Conservation (phyloP, 2,329 filamentous ascomycete genomes). For the Immersiporthe knoxdaviesiana region DNA sequence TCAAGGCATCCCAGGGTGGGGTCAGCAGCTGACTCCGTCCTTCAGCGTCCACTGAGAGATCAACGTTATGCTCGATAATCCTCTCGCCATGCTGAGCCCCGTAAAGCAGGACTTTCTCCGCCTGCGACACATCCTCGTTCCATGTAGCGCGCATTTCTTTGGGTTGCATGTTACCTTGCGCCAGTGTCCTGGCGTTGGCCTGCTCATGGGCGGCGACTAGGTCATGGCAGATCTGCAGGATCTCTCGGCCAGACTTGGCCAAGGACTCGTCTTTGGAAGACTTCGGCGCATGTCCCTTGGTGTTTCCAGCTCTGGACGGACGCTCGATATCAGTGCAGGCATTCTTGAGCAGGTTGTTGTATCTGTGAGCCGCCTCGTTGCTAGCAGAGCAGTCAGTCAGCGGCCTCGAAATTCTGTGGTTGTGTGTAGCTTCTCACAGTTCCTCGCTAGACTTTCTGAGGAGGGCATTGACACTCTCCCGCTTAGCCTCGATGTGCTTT, state of each 20-base stretch:
- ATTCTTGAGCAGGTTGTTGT: conserved; percentile 19
- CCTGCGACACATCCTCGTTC: conserved; percentile 40
- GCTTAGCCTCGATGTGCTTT: conserved; percentile 18
- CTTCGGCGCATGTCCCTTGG: background rate
- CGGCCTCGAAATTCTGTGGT: background rate
- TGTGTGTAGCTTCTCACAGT: conserved; percentile 35
- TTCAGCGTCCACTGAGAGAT: conserved; percentile 16
- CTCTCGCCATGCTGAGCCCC: conserved; percentile 39
- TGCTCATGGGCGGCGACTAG: conserved; percentile 39
- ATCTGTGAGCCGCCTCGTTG: conserved; percentile 14
- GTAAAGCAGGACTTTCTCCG: conserved; percentile 38
- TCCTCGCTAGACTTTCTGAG: conserved; percentile 34
- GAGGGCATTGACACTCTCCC: conserved; percentile 31
- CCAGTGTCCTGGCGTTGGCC: conserved; percentile 35
- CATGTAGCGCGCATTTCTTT: conserved; percentile 36
- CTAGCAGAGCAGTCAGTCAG: conserved; percentile 10
- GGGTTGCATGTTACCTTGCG: conserved; percentile 30
- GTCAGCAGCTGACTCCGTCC: conserved; percentile 22
- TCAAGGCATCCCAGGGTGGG: conserved; percentile 29
- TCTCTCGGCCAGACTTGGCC: conserved; percentile 33
- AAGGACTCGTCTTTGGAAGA: conserved; percentile 31
- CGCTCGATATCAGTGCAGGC: background rate
- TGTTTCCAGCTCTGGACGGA: background rate
- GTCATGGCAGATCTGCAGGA: conserved; percentile 32
- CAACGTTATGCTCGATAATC: conserved; percentile 33